Percentiles rank a stretch among this genome's conserved stretches.
These are phyloP conservation scores for Colletotrichum euphorbiae DNA, from an alignment of 2,329 filamentous ascomycete species.

Conservation along the genomic window DNA sequence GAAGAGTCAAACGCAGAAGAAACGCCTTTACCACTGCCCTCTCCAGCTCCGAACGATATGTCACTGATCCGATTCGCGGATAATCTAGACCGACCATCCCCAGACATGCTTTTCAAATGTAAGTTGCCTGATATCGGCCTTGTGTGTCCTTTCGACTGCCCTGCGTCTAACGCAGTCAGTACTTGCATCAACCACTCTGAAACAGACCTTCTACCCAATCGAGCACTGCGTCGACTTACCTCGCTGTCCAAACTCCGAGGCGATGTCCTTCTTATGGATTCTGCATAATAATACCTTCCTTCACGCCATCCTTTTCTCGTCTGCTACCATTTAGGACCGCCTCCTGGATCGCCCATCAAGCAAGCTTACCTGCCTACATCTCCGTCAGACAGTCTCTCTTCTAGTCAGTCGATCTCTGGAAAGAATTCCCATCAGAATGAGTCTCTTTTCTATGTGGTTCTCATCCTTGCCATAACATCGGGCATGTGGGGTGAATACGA, in stretches of 20 bases:
- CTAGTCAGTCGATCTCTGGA: constrained; percentile 11
- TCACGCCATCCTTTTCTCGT: constrained; percentile 11
- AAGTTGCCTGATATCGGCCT: not conserved
- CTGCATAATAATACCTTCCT: constrained; percentile 17
- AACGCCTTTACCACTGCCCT: not conserved
- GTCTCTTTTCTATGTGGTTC: constrained; percentile 8
- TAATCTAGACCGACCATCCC: constrained; percentile 9
- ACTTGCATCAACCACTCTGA: not conserved
- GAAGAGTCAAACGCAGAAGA: not conserved
- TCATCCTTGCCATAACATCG: constrained; percentile 19
- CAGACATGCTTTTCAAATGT: constrained; percentile 9
- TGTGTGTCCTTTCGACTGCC: not conserved
- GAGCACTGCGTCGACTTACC: constrained; percentile 17
- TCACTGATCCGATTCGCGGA: constrained; percentile 14
- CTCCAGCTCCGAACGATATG: not conserved
- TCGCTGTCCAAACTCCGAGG: constrained; percentile 11
- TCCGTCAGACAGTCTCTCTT: constrained; percentile 10
- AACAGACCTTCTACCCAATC: constrained; percentile 7
- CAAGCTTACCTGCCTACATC: constrained; percentile 1
- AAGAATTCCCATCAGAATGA: constrained; percentile 6
- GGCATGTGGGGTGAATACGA: constrained; percentile 11
- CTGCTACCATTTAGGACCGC: constrained; percentile 9
- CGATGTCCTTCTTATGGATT: constrained; percentile 14
- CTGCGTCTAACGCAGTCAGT: not conserved
- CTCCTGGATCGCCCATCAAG: not conserved